Evolutionary conservation across 345 rosid genomes (phyloP).

Genomic region (Citrus reticulata): DNA sequence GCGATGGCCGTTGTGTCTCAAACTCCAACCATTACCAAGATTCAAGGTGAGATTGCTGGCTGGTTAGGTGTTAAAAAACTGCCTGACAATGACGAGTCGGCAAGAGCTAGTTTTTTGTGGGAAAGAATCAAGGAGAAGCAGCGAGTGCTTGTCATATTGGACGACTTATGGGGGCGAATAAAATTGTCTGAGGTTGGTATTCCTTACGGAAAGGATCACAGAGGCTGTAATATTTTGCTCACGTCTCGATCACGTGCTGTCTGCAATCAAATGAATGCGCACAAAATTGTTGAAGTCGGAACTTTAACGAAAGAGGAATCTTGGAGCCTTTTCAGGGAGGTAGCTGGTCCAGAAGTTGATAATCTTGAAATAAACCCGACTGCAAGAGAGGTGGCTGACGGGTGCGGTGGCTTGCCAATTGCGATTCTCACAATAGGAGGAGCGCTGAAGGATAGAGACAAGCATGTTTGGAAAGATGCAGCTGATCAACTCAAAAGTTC

Average conservation of each 20-base stretch:
- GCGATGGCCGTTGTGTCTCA: neutral
- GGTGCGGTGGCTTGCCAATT: constrained; percentile 15
- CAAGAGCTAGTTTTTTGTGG: constrained; percentile 8
- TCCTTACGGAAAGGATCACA: neutral
- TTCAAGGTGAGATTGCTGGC: constrained; percentile 9
- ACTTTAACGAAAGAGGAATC: neutral
- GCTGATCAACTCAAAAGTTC: neutral
- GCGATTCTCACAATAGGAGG: constrained; percentile 4
- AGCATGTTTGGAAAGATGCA: neutral
- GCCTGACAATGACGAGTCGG: neutral
- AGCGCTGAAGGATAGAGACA: neutral
- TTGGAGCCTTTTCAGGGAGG: constrained; percentile 1
- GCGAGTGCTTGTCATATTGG: constrained; percentile 17
- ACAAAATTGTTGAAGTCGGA: neutral
- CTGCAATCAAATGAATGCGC: neutral
- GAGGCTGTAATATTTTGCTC: neutral
- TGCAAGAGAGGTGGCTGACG: neutral
- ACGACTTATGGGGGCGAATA: neutral
- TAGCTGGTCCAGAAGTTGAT: neutral
- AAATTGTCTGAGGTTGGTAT: neutral
- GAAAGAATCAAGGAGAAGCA: neutral
- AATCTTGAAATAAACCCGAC: neutral
- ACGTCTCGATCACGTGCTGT: neutral
- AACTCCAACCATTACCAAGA: neutral
- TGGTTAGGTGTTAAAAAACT: neutral